Conservation (phyloP, 768 basidiomycete species). For the Guyanaporus albipodus region DNA sequence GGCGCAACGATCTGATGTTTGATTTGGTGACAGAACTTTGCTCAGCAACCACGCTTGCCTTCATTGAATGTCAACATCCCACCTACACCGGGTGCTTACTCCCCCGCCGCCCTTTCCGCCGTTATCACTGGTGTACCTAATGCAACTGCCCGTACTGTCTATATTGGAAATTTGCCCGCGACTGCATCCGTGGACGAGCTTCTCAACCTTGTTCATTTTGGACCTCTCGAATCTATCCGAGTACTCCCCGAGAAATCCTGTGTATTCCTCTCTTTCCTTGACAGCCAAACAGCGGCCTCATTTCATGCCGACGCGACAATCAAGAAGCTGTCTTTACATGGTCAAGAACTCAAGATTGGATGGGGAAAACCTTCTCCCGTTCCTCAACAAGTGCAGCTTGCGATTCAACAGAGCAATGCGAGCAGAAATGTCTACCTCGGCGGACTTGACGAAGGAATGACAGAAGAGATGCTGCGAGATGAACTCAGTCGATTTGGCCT, state of each 20-base stretch:
- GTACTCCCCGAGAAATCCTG: slow-evolving; percentile 96
- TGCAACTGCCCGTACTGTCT: slow-evolving; percentile 82
- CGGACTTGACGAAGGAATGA: slow-evolving; percentile 83
- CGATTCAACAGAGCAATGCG: slow-evolving; percentile 89
- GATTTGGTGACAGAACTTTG: slow-evolving; percentile 36
- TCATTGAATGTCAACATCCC: slow-evolving; percentile 67
- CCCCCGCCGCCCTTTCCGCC: slow-evolving; percentile 73
- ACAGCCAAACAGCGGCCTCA: slow-evolving; percentile 86
- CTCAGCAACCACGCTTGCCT: slow-evolving; percentile 51
- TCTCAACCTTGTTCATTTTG: slow-evolving; percentile 95
- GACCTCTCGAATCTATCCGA: slow-evolving; percentile 91
- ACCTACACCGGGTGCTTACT: slow-evolving; percentile 68
- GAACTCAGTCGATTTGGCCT: slow-evolving; percentile 90
- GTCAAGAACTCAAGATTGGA: slow-evolving; percentile 96
- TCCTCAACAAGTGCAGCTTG: slow-evolving; percentile 77
- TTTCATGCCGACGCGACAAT: slow-evolving; percentile 97
- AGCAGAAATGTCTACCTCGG: slow-evolving; percentile 97
- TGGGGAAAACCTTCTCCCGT: slow-evolving; percentile 96
- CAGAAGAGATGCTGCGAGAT: slow-evolving; percentile 88
- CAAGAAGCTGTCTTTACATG: slow-evolving; percentile 89
- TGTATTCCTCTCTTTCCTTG: slow-evolving; percentile 97
- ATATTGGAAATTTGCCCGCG: slow-evolving; percentile 92
- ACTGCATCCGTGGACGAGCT: slow-evolving; percentile 97
- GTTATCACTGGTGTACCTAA: slow-evolving; percentile 60
- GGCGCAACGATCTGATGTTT: background rate